Evolutionary conservation across 1,284 basidiomycete species (phyloP).

Genomic region (Trametes hirsuta): DNA sequence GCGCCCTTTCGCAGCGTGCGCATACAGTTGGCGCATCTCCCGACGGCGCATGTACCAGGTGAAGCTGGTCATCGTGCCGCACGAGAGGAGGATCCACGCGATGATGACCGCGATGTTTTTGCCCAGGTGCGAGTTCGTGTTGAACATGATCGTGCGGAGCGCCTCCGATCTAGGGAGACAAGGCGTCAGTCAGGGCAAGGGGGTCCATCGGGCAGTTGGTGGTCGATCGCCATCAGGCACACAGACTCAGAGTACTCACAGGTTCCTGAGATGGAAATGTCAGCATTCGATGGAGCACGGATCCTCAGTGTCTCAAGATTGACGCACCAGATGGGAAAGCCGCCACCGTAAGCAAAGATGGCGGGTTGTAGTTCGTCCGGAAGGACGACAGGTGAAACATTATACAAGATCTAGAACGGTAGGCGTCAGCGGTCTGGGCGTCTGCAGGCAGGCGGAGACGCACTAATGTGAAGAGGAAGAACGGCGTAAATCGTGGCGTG

Average conservation of each 20-base stretch:
- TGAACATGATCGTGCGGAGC: constrained; percentile 52
- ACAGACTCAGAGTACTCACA: constrained; percentile 14
- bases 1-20: not conserved
- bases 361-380: constrained; percentile 48
- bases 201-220: not conserved
- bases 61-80: constrained; percentile 42
- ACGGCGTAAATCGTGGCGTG: constrained; percentile 36
- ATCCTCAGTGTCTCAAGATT: not conserved
- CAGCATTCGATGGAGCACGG: not conserved
- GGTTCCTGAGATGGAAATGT: constrained; percentile 21
- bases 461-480: constrained; percentile 39
- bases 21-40: constrained; percentile 7
- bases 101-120: constrained; percentile 49
- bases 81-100: constrained; percentile 45
- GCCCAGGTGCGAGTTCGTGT: constrained; percentile 48
- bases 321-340: constrained; percentile 50
- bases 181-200: too few species aligned
- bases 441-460: not conserved
- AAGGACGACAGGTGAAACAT: constrained; percentile 45
- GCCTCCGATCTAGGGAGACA: constrained; percentile 31
- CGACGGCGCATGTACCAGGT: constrained; percentile 43
- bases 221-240: not conserved
- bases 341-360: constrained; percentile 45
- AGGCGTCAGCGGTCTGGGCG: constrained; percentile 15
- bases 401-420: constrained; percentile 43